Base-by-base conservation (phyloP, 345 rosid genomes). In the Melastoma malabathricum region DNA sequence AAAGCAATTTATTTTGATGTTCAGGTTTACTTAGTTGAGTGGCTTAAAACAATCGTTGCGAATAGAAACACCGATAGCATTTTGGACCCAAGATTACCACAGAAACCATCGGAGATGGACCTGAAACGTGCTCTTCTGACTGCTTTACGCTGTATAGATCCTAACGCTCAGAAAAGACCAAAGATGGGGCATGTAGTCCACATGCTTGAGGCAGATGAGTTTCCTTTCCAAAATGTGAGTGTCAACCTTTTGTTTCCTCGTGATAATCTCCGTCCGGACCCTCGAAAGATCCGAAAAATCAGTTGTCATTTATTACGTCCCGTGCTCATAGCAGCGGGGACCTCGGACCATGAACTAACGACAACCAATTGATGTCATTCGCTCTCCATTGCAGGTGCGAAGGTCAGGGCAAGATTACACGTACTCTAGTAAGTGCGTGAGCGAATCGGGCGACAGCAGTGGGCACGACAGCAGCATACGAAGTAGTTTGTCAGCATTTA, bases 171-270 rank as follows among this genome's bases (percentile, higher is more conserved):
- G 55, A 86, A 90, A 70, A 70, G 96, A 67, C 98, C 98, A 13
- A 86, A 84, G 68, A 90, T 86, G 92, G 94, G 96, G 52, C 94
- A 90, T 69, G 84, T 86, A 17, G 80, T 90, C 55, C 96, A 90
- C 67, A 84, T 90, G 98, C 96, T 90, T 15, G 98, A 90, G 69
- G 92, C 94, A 25, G 98, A 90, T 20, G 98, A 86, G 51, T 82
- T 84, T 59, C 86, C 81, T 2, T 76, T 77, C 62, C 68, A 82
- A 58, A 87, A 83, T 68, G 93, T 77, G 68, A 55, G 81, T 72
- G 49, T 17, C 31, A 6, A 27, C n/a, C 31, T 27, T 27, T 27
- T 27, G 31, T 27, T 27, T 27, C 31, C 31, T 27, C 6, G 31
- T 27, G 6, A 27, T 27, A 27, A 27, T 27, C 31, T 27, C 31